Conservation (phyloP, 208 protist genomes). For the Blastocrithidia nonstop region DNA sequence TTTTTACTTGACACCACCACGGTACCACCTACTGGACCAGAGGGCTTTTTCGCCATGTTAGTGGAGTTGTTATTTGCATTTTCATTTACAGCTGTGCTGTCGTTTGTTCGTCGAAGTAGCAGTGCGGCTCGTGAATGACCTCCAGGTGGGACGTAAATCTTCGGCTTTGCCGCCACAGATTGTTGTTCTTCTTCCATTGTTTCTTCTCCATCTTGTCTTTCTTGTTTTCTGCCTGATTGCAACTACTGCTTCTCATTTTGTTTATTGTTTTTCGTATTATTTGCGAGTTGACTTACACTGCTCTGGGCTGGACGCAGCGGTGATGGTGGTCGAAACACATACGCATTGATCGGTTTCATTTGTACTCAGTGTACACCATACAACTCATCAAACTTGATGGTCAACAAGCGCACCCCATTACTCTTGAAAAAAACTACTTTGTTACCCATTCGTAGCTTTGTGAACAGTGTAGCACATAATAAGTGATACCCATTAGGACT, state of each 20-base stretch:
- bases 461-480: slow-evolving; percentile 68
- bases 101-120: slow-evolving; percentile 33
- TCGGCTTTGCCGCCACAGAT: slow-evolving; percentile 43
- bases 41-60: slow-evolving; percentile 34
- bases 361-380: slow-evolving; percentile 71
- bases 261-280: too few species aligned
- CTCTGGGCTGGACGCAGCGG: too few species aligned
- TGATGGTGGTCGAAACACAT: slow-evolving; percentile 13
- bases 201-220: too few species aligned
- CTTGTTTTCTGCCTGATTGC: too few species aligned
- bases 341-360: slow-evolving; percentile 23
- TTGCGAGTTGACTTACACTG: too few species aligned
- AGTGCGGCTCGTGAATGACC: slow-evolving; percentile 35
- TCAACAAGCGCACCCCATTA: slow-evolving; percentile 54
- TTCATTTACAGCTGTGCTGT: too few species aligned
- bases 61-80: too few species aligned
- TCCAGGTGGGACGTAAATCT: slow-evolving; percentile 62
- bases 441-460: slow-evolving; percentile 72
- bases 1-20: slow-evolving; percentile 36
- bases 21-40: slow-evolving; percentile 39
- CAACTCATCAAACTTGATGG: slow-evolving; percentile 48
- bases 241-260: too few species aligned
- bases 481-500: slow-evolving; percentile 72
- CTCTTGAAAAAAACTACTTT: slow-evolving; percentile 62
- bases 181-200: too few species aligned